Base-by-base conservation (phyloP, 2,329 filamentous ascomycete species). In the Trichoderma sp. region DNA sequence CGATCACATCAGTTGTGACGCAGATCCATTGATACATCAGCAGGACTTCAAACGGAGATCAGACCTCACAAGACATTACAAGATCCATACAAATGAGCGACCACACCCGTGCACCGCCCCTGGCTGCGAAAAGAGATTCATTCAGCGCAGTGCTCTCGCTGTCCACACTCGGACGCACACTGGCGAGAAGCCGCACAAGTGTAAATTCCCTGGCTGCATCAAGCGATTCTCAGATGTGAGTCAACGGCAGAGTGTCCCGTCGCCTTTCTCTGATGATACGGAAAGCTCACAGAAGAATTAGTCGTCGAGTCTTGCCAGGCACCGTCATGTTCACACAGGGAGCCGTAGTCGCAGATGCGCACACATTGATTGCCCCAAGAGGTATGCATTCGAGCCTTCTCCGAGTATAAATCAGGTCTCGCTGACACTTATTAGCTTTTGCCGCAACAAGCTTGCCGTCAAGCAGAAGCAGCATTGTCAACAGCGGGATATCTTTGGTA, bases 31-130 rank as follows among this genome's bases (percentile, higher is more conserved):
- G 50, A 63, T 43, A 15, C 7, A 19, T 10, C 9, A 10, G 1
- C 69, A 90, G 88, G 88, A 85, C 77, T 90, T 90, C 79, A 90
- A 90, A 76, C 82, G 88, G 71, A 90, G 90, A 75, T 90, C 88
- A 19, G 88, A 90, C 71, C 78, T 90, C 67, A 87, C 89, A 72
- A 82, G 88, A 72, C 88, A 90, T 72, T 88, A 88, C 72, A 83
- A 88, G 68, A 90, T 90, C 72, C 88, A 90, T 76, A 90, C 88
- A 62, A 90, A 90, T 72, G 88, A 90, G 75, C 80, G 88, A 21
- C 88, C 88, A 10, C 90, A 89, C 73, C 80, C 82, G 34, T 90
- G 88, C 76, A 79, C 79, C 63, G 83, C 80, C 9, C 80, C 81
- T 9, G 85, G 83, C 6, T 90, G 88, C 72, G 85, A 85, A 51